phyloP scores from a whole-genome alignment of 1,284 basidiomycete genomes.

The Chalciporus sp. region DNA sequence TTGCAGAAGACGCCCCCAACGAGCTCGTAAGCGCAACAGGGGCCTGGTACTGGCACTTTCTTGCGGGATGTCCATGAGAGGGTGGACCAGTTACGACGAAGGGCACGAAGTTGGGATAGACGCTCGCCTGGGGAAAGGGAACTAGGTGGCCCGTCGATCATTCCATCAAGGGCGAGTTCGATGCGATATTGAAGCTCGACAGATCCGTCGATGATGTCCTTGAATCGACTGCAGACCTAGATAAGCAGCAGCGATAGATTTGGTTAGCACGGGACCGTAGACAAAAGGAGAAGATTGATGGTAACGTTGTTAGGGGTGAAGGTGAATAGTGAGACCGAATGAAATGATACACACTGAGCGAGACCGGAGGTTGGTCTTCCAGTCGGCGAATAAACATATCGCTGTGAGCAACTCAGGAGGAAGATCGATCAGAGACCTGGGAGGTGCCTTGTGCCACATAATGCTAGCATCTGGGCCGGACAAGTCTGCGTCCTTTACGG shows the following conservation, averaged over 20 bases:
- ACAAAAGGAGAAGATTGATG: no score
- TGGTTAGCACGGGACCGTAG: not conserved
- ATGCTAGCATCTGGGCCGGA: no score
- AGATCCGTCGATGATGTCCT: slow-evolving; percentile 37
- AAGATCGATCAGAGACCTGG: slow-evolving; percentile 14
- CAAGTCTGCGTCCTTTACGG: not conserved
- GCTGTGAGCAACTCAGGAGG: slow-evolving; percentile 20
- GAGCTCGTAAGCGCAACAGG: slow-evolving; percentile 57
- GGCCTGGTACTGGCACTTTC: slow-evolving; percentile 39
- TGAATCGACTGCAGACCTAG: slow-evolving; percentile 46
- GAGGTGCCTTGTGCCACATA: not conserved
- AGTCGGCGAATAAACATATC: slow-evolving; percentile 11
- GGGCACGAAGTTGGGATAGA: slow-evolving; percentile 40
- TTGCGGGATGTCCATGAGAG: slow-evolving; percentile 39
- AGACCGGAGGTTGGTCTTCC: slow-evolving; percentile 22
- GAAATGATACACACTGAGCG: slow-evolving; percentile 22
- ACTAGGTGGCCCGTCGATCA: slow-evolving; percentile 38
- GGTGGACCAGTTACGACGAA: slow-evolving; percentile 44
- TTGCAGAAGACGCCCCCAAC: slow-evolving; percentile 59
- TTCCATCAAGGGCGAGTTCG: slow-evolving; percentile 49
- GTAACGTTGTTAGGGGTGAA: no score
- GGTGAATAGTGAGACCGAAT: no score
- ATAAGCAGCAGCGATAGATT: not conserved
- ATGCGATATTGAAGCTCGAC: slow-evolving; percentile 49
- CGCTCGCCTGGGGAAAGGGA: slow-evolving; percentile 39